Conservation (phyloP, 805 yeast genomes). For the Schwanniomyces occidentalis region DNA sequence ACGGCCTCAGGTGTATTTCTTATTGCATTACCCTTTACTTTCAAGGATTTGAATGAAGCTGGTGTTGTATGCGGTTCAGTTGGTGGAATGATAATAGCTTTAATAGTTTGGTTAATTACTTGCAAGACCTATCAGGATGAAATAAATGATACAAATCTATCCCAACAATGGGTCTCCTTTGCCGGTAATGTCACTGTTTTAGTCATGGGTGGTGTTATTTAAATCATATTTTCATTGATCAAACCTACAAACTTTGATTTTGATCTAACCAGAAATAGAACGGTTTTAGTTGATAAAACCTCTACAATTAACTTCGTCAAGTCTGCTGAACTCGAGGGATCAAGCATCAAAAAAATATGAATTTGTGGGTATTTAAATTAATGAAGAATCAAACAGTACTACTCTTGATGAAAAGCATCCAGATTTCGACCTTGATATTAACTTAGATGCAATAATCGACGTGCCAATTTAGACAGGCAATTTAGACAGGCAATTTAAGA, state of each 20-base stretch:
- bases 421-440: too few relatives aligned
- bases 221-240: slow-evolving; percentile 28
- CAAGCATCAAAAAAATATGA: slow-evolving; percentile 1
- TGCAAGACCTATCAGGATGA: slow-evolving; percentile 34
- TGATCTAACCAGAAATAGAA: slow-evolving; percentile 32
- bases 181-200: slow-evolving; percentile 41
- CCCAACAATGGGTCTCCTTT: slow-evolving; percentile 41
- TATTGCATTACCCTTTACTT: slow-evolving; percentile 21
- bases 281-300: slow-evolving; percentile 15
- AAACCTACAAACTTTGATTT: slow-evolving; percentile 41
- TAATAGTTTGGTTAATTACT: slow-evolving; percentile 38
- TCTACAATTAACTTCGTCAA: not conserved
- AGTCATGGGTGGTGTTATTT: slow-evolving; percentile 33
- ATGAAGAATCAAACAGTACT: too few relatives aligned
- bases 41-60: slow-evolving; percentile 31
- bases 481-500: slow-evolving; percentile 29
- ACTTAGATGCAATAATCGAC: slow-evolving; percentile 23
- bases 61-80: slow-evolving; percentile 42
- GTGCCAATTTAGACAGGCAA: too few relatives aligned
- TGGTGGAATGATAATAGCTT: slow-evolving; percentile 36
- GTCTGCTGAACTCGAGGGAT: slow-evolving; percentile 1
- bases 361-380: slow-evolving; percentile 1
- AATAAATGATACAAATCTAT: slow-evolving; percentile 33
- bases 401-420: too few relatives aligned
- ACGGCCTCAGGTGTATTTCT: slow-evolving; percentile 28